Conservation (phyloP, 139 green algal genomes). For the Asterochloris erici region DNA sequence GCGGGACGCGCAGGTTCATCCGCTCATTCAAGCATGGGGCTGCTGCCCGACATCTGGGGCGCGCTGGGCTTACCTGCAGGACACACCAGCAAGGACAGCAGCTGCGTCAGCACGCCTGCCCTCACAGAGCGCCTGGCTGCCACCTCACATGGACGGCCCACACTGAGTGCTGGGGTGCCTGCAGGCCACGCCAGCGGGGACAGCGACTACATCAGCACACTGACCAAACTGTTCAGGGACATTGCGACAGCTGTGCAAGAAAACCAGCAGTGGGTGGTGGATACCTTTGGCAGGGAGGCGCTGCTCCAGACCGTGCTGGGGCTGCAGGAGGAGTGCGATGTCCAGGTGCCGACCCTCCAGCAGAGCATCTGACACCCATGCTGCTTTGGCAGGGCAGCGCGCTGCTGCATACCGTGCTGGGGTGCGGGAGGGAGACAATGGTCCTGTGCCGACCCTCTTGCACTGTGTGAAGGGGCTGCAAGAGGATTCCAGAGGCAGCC, state of each 20-base stretch:
- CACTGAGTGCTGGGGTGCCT: background rate
- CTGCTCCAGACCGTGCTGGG: conserved; percentile 53
- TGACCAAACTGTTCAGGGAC: conserved; percentile 81
- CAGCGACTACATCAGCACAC: conserved; percentile 60
- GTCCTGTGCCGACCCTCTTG: too few species aligned
- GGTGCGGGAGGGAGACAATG: too few species aligned
- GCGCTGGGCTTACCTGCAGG: too few species aligned
- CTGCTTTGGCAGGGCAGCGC: too few species aligned
- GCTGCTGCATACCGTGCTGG: too few species aligned
- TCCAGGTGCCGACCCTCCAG: conserved; percentile 3
- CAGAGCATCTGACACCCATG: too few species aligned
- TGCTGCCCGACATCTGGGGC: background rate
- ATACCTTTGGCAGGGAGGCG: conserved; percentile 67
- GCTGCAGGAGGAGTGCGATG: conserved; percentile 75
- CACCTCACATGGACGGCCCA: background rate
- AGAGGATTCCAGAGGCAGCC: too few species aligned
- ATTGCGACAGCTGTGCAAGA: conserved; percentile 76
- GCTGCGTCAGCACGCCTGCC: too few species aligned
- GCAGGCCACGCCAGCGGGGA: conserved; percentile 12
- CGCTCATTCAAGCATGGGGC: background rate
- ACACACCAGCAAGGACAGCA: too few species aligned
- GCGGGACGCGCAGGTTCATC: background rate
- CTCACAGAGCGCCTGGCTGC: too few species aligned
- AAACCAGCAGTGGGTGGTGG: conserved; percentile 63
- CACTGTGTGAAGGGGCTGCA: too few species aligned